Evolutionary conservation across 2,329 filamentous ascomycete species (phyloP).

Genomic region (Aschersonia sp.): DNA sequence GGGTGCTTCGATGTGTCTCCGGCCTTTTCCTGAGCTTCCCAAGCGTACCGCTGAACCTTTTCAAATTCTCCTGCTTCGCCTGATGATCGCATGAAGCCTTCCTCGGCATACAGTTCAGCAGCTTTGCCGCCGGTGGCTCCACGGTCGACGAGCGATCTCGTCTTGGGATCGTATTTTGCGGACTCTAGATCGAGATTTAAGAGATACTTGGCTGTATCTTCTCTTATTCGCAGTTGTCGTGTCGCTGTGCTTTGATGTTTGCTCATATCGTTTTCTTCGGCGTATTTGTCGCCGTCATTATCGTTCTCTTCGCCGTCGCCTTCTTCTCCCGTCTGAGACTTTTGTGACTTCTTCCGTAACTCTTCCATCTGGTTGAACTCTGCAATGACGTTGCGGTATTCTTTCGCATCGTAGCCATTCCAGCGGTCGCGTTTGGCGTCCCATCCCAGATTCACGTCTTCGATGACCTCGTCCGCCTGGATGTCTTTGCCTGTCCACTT

Average conservation of each 20-base stretch:
- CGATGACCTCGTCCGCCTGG: conserved; percentile 75
- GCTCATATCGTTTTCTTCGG: conserved; percentile 94
- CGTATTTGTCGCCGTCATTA: conserved; percentile 60
- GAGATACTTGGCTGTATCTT: conserved; percentile 95
- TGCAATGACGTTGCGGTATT: conserved; percentile 77
- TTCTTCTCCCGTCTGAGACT: conserved; percentile 6
- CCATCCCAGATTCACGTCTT: conserved; percentile 81
- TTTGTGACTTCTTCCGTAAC: conserved; percentile 42
- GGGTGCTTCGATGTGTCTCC: conserved; percentile 73
- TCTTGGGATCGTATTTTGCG: conserved; percentile 96
- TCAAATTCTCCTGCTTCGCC: conserved; percentile 92
- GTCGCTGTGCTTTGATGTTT: conserved; percentile 84
- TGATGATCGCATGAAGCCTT: conserved; percentile 77
- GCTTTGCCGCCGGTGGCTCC: conserved; percentile 69
- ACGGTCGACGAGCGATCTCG: conserved; percentile 74
- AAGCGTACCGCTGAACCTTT: conserved; percentile 75
- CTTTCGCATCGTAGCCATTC: conserved; percentile 89
- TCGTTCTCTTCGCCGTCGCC: conserved; percentile 28
- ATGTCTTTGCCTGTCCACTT: conserved; percentile 90
- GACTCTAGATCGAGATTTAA: conserved; percentile 91
- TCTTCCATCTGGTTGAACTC: conserved; percentile 80
- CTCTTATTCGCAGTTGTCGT: conserved; percentile 76
- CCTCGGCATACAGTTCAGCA: conserved; percentile 74
- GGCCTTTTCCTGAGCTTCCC: conserved; percentile 81
- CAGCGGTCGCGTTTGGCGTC: conserved; percentile 95